phyloP scores from a whole-genome alignment of 1,284 basidiomycete species.

The Amylostereum areolatum region DNA sequence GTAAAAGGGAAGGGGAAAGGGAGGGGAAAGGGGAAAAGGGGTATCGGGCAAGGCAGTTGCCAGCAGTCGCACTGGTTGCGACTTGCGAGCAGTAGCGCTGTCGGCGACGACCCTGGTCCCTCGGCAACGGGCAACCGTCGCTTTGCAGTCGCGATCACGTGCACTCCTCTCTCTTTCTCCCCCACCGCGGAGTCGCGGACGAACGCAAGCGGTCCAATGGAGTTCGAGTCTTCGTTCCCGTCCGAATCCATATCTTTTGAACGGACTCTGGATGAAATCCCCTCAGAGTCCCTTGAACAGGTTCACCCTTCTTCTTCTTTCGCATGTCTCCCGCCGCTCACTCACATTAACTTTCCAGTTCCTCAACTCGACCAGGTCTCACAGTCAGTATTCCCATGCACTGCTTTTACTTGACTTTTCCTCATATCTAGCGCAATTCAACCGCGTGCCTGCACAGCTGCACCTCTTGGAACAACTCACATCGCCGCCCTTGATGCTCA shows the following conservation, averaged over 20 bases:
- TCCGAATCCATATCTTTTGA: background rate
- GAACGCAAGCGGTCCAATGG: background rate
- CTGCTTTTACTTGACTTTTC: too few species aligned
- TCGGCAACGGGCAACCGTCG: too few species aligned
- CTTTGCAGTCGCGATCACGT: too few species aligned
- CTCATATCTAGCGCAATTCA: background rate
- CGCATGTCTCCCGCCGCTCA: slow-evolving; percentile 1
- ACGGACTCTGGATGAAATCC: slow-evolving; percentile 2
- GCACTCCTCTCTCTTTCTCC: too few species aligned
- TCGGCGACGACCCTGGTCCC: too few species aligned
- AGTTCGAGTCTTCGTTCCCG: too few species aligned
- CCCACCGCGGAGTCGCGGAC: too few species aligned
- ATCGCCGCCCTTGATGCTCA: slow-evolving; percentile 29
- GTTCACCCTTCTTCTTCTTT: slow-evolving; percentile 22
- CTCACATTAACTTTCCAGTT: slow-evolving; percentile 20
- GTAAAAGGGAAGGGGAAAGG: too few species aligned
- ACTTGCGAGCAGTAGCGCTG: too few species aligned
- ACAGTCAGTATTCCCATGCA: slow-evolving; percentile 17
- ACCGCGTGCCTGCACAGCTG: slow-evolving; percentile 12
- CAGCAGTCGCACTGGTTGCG: too few species aligned
- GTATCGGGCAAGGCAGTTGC: too few species aligned
- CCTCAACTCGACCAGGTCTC: slow-evolving; percentile 26
- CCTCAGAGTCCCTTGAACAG: slow-evolving; percentile 39
- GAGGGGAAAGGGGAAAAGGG: too few species aligned
- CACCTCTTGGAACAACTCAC: slow-evolving; percentile 21